These are phyloP conservation scores for Meripilus lineatus DNA, from an alignment of 1,284 basidiomycete genomes.

Conservation along the genomic window DNA sequence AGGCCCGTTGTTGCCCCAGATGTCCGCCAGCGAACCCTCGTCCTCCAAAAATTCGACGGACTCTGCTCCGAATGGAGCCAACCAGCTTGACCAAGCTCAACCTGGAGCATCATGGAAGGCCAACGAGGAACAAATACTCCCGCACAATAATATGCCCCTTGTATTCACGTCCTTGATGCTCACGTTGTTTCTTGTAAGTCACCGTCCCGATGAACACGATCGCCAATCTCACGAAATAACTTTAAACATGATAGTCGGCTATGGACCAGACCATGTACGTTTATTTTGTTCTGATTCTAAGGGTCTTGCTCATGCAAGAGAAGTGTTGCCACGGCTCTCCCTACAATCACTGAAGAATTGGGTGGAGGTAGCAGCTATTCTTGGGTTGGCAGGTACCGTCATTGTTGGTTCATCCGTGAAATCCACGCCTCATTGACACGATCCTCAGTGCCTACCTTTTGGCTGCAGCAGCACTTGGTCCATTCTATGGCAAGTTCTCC, in stretches of 20 bases:
- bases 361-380: constrained; percentile 61
- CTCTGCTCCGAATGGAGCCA: too few species aligned
- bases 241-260: constrained; percentile 29
- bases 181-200: constrained; percentile 12
- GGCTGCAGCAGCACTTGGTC: constrained; percentile 54
- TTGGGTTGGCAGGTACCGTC: constrained; percentile 63
- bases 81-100: too few species aligned
- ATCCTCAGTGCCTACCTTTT: constrained; percentile 59
- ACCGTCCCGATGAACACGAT: not conserved
- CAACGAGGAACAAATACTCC: constrained; percentile 28
- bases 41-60: too few species aligned
- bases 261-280: constrained; percentile 25
- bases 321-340: constrained; percentile 72
- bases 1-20: too few species aligned
- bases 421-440: not conserved
- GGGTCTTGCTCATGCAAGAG: not conserved
- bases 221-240: constrained; percentile 14
- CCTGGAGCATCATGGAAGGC: constrained; percentile 20
- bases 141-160: constrained; percentile 29
- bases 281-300: not conserved
- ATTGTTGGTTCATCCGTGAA: not conserved
- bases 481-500: constrained; percentile 69
- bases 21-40: too few species aligned
- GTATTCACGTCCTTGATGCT: constrained; percentile 31
- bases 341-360: constrained; percentile 62